These are phyloP conservation scores for Novakomyces olei DNA, from an alignment of 805 yeast species.

Conservation along the genomic window DNA sequence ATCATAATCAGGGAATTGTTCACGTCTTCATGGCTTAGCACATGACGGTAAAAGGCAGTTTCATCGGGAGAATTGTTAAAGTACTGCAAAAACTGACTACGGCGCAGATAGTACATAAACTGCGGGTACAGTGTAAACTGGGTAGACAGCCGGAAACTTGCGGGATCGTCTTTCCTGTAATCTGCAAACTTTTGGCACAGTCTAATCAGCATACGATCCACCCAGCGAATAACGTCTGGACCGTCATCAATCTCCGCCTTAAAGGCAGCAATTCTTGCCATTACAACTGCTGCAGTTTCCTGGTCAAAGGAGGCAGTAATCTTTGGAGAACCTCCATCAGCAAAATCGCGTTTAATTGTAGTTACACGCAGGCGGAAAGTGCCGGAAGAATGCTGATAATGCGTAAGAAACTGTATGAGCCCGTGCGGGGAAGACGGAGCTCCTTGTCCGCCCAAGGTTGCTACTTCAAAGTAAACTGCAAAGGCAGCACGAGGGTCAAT, in stretches of 20 bases:
- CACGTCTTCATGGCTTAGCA: constrained; percentile 74
- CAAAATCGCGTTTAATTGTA: constrained; percentile 38
- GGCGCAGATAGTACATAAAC: constrained; percentile 81
- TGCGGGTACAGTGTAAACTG: constrained; percentile 82
- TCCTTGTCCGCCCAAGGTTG: constrained; percentile 13
- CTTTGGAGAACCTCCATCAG: constrained; percentile 33
- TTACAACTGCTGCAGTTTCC: constrained; percentile 89
- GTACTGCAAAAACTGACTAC: constrained; percentile 87
- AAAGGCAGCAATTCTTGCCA: constrained; percentile 77
- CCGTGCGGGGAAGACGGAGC: constrained; percentile 13
- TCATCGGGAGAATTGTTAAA: constrained; percentile 98
- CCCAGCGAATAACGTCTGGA: constrained; percentile 84
- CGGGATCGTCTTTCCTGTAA: constrained; percentile 66
- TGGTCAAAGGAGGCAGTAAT: constrained; percentile 67
- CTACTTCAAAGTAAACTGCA: constrained; percentile 72
- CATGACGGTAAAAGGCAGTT: constrained; percentile 89
- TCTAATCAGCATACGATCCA: constrained; percentile 74
- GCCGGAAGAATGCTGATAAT: constrained; percentile 90
- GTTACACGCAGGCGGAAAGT: constrained; percentile 76
- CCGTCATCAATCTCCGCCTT: constrained; percentile 69
- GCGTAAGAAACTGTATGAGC: constrained; percentile 63
- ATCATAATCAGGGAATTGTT: constrained; percentile 88
- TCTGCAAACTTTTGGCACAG: constrained; percentile 87
- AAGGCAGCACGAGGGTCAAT: constrained; percentile 74
- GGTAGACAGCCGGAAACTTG: constrained; percentile 60